Percentiles rank a stretch among this genome's conserved stretches.
Evolutionary conservation across 495 filamentous ascomycete genomes (phyloP).

Genomic region (Collariella sp.): DNA sequence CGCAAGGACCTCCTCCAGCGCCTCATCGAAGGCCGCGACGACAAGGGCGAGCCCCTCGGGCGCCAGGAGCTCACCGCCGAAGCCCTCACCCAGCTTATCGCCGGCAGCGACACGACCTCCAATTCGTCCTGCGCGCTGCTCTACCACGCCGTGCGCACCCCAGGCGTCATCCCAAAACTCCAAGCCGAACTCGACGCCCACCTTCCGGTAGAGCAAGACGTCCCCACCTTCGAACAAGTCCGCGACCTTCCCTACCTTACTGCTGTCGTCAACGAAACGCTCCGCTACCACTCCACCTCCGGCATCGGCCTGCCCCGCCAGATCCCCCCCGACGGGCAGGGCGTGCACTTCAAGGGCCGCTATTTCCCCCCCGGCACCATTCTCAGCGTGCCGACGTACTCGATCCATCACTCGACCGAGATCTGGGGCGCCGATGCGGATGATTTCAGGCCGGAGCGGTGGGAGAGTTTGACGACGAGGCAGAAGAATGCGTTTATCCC

Average conservation of each 20-base stretch:
- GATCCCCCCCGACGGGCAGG: constrained; percentile 53
- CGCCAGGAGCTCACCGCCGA: constrained; percentile 79
- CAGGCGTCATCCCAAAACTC: constrained; percentile 61
- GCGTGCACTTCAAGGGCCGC: constrained; percentile 42
- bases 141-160: constrained; percentile 62
- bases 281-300: constrained; percentile 84
- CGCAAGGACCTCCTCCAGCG: constrained; percentile 76
- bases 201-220: constrained; percentile 49
- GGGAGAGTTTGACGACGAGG: constrained; percentile 51
- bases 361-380: constrained; percentile 69
- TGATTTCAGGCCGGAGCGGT: constrained; percentile 69
- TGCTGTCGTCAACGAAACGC: constrained; percentile 77
- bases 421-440: constrained; percentile 83
- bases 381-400: constrained; percentile 77
- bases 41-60: constrained; percentile 62
- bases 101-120: constrained; percentile 81
- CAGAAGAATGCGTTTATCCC: constrained; percentile 80
- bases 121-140: constrained; percentile 85
- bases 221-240: constrained; percentile 64
- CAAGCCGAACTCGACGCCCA: constrained; percentile 64
- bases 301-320: constrained; percentile 79
- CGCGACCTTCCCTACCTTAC: constrained; percentile 70
- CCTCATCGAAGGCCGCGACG: constrained; percentile 80
- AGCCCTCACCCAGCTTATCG: constrained; percentile 83
- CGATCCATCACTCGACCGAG: constrained; percentile 69